phyloP scores from a whole-genome alignment of 805 yeast species.

The Candida multigemmis region DNA sequence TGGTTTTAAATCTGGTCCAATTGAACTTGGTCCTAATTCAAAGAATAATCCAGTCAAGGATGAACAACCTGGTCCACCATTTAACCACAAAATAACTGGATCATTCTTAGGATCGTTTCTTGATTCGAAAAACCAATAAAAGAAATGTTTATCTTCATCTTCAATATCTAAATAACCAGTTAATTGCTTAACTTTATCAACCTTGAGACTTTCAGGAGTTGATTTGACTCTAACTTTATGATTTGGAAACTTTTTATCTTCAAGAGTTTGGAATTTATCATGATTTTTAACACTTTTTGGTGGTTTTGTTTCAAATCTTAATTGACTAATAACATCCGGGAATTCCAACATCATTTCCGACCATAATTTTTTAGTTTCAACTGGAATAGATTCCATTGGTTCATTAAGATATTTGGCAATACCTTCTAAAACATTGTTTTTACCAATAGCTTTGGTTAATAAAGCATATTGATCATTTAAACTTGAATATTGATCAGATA shows the following conservation, averaged over 20 bases:
- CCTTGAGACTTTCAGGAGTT: slow-evolving; percentile 59
- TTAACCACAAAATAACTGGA: slow-evolving; percentile 25
- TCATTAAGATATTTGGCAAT: slow-evolving; percentile 45
- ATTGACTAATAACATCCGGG: slow-evolving; percentile 44
- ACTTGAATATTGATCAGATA: too few species aligned
- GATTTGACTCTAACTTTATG: slow-evolving; percentile 52
- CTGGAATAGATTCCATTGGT: slow-evolving; percentile 39
- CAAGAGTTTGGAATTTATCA: slow-evolving; percentile 23
- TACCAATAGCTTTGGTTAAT: slow-evolving; percentile 13
- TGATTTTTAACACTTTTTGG: slow-evolving; percentile 29
- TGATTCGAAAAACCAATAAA: slow-evolving; percentile 37
- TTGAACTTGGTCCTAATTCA: slow-evolving; percentile 24
- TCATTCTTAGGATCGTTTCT: slow-evolving; percentile 32
- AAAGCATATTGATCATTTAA: too few species aligned
- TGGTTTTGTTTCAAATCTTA: slow-evolving; percentile 51
- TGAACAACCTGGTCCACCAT: slow-evolving; percentile 30
- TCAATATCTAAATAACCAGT: slow-evolving; percentile 80
- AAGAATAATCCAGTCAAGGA: slow-evolving; percentile 25
- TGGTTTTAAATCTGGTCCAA: slow-evolving; percentile 18
- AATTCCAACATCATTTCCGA: slow-evolving; percentile 50
- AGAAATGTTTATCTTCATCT: slow-evolving; percentile 55
- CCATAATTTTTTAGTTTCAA: slow-evolving; percentile 48
- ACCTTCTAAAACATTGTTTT: slow-evolving; percentile 27
- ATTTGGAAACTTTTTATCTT: slow-evolving; percentile 30
- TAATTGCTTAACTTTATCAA: slow-evolving; percentile 76